Conservation (phyloP, 2,329 filamentous ascomycete species). For the Claviceps sp. region DNA sequence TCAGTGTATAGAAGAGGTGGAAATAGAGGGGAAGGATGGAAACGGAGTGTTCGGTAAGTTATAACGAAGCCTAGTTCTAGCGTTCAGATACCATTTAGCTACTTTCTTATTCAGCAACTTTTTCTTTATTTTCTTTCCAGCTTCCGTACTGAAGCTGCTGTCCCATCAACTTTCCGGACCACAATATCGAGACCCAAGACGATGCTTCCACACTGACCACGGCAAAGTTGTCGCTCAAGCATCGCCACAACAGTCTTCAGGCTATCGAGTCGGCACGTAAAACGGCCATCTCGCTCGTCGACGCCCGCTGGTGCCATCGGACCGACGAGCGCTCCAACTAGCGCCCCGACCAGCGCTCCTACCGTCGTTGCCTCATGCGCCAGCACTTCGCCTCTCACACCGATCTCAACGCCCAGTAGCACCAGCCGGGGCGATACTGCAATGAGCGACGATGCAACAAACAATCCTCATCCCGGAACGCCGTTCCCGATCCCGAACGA, state of each 20-base stretch:
- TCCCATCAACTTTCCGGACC: slow-evolving; percentile 19
- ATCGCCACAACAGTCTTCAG: slow-evolving; percentile 18
- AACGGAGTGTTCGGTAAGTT: too few relatives aligned
- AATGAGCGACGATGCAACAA: slow-evolving; percentile 21
- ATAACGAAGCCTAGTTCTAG: too few relatives aligned
- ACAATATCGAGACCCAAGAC: slow-evolving; percentile 15
- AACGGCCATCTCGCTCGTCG: slow-evolving; percentile 21
- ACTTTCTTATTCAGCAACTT: too few relatives aligned
- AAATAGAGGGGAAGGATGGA: too few relatives aligned
- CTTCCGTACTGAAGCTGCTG: slow-evolving; percentile 24
- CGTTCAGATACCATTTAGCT: too few relatives aligned
- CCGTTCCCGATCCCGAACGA: slow-evolving; percentile 27
- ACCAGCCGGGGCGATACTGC: slow-evolving; percentile 13
- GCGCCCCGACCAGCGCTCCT: neutral
- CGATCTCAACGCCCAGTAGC: neutral
- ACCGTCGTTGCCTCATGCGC: neutral
- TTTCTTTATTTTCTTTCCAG: slow-evolving; percentile 14
- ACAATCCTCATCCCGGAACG: slow-evolving; percentile 26
- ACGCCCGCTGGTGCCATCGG: slow-evolving; percentile 16
- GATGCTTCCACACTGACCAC: slow-evolving; percentile 15
- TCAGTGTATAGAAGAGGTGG: too few relatives aligned
- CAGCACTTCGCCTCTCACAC: neutral
- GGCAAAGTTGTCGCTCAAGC: slow-evolving; percentile 15
- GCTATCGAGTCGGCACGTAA: slow-evolving; percentile 20
- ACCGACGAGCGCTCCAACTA: slow-evolving; percentile 4